These are phyloP conservation scores for Dictyostelium citrinum DNA, from an alignment of 78 protist species.

Conservation along the genomic window DNA sequence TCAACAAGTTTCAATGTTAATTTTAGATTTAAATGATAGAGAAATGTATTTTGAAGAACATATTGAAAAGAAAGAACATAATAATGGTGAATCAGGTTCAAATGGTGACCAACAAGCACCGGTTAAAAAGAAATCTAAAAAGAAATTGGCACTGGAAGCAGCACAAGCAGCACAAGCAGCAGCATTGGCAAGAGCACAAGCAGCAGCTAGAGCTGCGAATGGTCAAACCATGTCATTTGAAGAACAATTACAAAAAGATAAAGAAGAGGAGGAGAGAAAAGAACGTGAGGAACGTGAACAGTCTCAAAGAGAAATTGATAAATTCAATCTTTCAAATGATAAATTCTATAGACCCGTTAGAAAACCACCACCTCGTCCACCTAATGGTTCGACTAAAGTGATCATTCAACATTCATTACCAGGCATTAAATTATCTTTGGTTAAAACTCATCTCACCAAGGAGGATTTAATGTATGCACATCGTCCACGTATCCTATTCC, in stretches of 20 bases:
- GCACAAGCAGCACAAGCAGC: not conserved
- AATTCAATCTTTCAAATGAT: slow-evolving; percentile 81
- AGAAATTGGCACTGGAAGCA: not conserved
- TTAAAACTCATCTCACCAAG: slow-evolving; percentile 41
- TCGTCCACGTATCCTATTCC: slow-evolving; percentile 44
- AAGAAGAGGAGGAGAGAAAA: not conserved
- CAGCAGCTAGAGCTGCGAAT: slow-evolving; percentile 17
- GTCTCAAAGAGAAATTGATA: slow-evolving; percentile 22
- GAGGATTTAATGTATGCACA: slow-evolving; percentile 38
- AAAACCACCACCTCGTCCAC: slow-evolving; percentile 4
- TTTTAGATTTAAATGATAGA: slow-evolving; percentile 66
- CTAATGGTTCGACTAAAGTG: slow-evolving; percentile 2
- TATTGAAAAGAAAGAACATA: not conserved
- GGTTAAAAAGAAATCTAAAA: slow-evolving; percentile 36
- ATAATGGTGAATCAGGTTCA: not conserved
- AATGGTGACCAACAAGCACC: slow-evolving; percentile 1
- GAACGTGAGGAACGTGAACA: slow-evolving; percentile 43
- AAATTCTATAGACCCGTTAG: slow-evolving; percentile 31
- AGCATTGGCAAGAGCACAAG: not conserved
- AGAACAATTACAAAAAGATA: slow-evolving; percentile 2
- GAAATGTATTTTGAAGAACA: slow-evolving; percentile 63
- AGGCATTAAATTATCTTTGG: slow-evolving; percentile 62
- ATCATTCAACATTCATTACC: slow-evolving; percentile 71
- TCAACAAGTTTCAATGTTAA: not conserved
- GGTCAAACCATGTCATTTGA: not conserved